Evolutionary conservation across 495 filamentous ascomycete species (phyloP).

Genomic region (Copromyces sp.): DNA sequence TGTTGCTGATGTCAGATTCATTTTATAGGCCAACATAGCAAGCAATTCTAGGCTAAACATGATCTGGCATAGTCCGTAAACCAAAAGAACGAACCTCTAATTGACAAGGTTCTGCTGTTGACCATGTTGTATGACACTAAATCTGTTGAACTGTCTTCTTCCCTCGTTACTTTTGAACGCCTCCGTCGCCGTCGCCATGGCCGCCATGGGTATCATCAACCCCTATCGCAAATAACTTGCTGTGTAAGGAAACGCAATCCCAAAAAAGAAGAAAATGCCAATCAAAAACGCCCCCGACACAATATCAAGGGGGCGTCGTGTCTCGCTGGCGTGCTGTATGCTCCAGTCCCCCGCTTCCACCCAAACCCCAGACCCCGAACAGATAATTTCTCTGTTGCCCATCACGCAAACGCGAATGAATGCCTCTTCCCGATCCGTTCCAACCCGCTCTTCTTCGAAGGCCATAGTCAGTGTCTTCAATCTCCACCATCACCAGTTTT

Average conservation of each 20-base stretch:
- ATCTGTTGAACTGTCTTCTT: not conserved
- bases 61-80: not conserved
- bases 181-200: constrained; percentile 11
- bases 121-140: not conserved
- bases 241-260: not conserved
- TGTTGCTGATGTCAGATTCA: not conserved
- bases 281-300: not conserved
- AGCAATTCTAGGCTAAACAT: not conserved
- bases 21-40: not conserved
- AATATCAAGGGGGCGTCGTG: not conserved
- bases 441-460: not conserved
- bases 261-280: not conserved
- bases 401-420: not conserved
- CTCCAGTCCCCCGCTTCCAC: not conserved
- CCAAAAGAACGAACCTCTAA: not conserved
- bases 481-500: not conserved
- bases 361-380: not conserved
- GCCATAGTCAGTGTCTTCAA: not conserved
- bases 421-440: not conserved
- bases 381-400: not conserved
- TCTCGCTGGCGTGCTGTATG: not conserved
- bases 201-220: constrained; percentile 14
- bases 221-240: not conserved
- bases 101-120: not conserved
- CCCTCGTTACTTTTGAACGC: constrained; percentile 9